Evolutionary conservation across 2,329 filamentous ascomycete genomes (phyloP).

Genomic region (Ceratocystis diversiconidia): DNA sequence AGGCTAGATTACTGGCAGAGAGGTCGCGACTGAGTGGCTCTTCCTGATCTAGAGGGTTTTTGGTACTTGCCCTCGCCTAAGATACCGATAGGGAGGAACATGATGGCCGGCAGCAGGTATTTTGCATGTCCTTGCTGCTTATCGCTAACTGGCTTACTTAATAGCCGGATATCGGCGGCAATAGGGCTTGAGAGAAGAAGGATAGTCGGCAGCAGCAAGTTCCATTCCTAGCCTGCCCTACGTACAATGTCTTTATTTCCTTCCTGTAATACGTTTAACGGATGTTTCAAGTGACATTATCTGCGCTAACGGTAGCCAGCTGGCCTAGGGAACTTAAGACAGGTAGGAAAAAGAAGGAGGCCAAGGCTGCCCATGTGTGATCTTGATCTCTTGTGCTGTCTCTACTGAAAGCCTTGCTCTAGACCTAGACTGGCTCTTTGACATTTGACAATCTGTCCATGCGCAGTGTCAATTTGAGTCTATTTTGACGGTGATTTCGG

Average conservation of each 20-base stretch:
- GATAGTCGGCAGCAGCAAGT: too few relatives aligned
- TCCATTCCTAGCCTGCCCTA: too few relatives aligned
- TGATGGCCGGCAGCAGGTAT: neutral
- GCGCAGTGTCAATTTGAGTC: neutral
- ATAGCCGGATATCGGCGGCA: too few relatives aligned
- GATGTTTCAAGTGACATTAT: neutral
- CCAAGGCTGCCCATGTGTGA: neutral
- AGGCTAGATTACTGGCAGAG: neutral
- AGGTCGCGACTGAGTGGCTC: neutral
- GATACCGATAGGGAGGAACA: neutral
- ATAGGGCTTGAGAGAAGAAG: too few relatives aligned
- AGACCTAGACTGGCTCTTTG: neutral
- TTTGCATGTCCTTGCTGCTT: neutral
- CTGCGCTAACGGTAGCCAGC: neutral
- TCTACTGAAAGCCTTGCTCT: neutral
- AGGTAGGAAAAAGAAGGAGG: neutral
- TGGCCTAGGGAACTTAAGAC: neutral
- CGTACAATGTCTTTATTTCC: too few relatives aligned
- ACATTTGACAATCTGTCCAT: neutral
- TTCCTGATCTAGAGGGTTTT: too few relatives aligned
- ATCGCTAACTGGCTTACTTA: neutral
- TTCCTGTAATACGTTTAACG: too few relatives aligned
- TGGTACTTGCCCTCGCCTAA: too few relatives aligned
- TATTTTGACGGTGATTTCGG: neutral
- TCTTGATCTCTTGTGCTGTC: neutral